Evolutionary conservation across 1,284 basidiomycete species (phyloP).

Genomic region (Pterulicium gracile): DNA sequence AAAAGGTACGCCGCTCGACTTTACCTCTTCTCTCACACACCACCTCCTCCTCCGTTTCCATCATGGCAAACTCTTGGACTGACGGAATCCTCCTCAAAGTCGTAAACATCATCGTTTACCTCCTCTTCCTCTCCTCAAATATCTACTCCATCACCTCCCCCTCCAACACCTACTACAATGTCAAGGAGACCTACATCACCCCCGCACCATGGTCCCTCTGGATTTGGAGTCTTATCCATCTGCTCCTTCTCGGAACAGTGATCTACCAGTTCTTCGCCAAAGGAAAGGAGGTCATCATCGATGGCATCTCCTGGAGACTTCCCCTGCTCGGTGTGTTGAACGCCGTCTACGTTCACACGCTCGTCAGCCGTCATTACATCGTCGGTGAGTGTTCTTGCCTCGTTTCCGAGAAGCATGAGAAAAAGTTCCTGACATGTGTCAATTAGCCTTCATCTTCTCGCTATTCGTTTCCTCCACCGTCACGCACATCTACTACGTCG

Average conservation of each 20-base stretch:
- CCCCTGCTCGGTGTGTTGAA: slow-evolving; percentile 80
- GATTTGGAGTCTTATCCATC: slow-evolving; percentile 57
- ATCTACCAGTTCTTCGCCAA: slow-evolving; percentile 81
- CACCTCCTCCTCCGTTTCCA: slow-evolving; percentile 9
- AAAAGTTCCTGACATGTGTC: not conserved
- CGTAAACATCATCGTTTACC: slow-evolving; percentile 69
- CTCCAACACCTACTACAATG: slow-evolving; percentile 53
- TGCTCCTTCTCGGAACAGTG: slow-evolving; percentile 79
- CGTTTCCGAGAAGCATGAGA: not conserved
- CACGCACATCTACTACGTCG: slow-evolving; percentile 86
- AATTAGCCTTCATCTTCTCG: slow-evolving; percentile 69
- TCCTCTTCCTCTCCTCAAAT: slow-evolving; percentile 82
- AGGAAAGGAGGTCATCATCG: slow-evolving; percentile 78
- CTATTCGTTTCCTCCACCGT: slow-evolving; percentile 78
- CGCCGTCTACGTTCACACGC: slow-evolving; percentile 77
- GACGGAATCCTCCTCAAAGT: slow-evolving; percentile 79
- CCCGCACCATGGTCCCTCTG: slow-evolving; percentile 83
- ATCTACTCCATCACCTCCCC: slow-evolving; percentile 76
- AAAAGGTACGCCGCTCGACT: not conserved
- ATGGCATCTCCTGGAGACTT: slow-evolving; percentile 84
- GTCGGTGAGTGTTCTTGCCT: slow-evolving; percentile 33
- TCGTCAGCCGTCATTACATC: slow-evolving; percentile 64
- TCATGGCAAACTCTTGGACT: slow-evolving; percentile 57
- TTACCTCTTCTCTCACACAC: too few relatives aligned
- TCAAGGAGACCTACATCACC: slow-evolving; percentile 82